These are phyloP conservation scores for Heterobasidion irregulare DNA, from an alignment of 1,284 basidiomycete species.

Conservation along the genomic window DNA sequence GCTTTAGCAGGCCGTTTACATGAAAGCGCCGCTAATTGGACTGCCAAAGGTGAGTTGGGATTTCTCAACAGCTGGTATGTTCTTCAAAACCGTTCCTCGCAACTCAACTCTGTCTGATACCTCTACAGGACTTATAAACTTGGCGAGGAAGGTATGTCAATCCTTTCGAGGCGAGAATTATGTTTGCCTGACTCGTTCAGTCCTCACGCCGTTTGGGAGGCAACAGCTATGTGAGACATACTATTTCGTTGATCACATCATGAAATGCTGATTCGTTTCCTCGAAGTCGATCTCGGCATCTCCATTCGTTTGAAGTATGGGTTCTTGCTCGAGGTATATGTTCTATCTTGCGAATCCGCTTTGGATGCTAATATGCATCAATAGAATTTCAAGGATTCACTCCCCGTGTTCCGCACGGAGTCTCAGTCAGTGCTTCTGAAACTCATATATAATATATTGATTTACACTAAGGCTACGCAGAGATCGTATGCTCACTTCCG, in stretches of 20 bases:
- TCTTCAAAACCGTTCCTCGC: too few species aligned
- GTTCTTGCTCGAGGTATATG: constrained; percentile 53
- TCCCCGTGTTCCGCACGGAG: constrained; percentile 85
- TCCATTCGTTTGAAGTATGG: constrained; percentile 76
- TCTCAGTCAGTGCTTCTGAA: constrained; percentile 51
- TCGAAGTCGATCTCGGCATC: constrained; percentile 61
- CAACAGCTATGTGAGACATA: constrained; percentile 56
- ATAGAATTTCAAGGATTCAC: constrained; percentile 70
- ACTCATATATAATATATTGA: not conserved
- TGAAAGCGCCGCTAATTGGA: constrained; percentile 46
- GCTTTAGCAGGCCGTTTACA: constrained; percentile 52
- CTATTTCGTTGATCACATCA: constrained; percentile 16
- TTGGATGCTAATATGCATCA: not conserved
- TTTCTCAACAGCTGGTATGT: constrained; percentile 73
- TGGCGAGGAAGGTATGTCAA: constrained; percentile 58
- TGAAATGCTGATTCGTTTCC: not conserved
- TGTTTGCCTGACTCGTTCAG: constrained; percentile 23
- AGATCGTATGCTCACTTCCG: constrained; percentile 79
- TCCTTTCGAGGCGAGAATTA: not conserved
- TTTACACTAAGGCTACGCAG: constrained; percentile 21
- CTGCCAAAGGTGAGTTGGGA: constrained; percentile 49
- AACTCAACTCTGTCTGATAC: not conserved
- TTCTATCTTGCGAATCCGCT: not conserved
- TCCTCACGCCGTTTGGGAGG: constrained; percentile 75
- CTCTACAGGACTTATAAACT: constrained; percentile 66